Evolutionary conservation across 495 filamentous ascomycete genomes (phyloP).

Genomic region (Aspergillus indologenus): DNA sequence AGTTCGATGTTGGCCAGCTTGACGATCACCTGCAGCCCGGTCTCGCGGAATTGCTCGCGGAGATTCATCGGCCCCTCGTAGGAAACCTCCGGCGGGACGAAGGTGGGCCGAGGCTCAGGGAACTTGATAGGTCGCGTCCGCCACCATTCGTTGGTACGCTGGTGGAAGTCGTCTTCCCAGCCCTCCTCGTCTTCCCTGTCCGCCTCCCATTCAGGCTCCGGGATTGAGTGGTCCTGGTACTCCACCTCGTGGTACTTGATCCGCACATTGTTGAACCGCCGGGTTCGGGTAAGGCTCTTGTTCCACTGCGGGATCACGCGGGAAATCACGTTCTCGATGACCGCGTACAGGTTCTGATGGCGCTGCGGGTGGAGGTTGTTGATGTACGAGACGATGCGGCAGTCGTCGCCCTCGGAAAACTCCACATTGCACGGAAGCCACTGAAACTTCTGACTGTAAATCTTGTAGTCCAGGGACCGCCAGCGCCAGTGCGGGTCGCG

Average conservation of each 20-base stretch:
- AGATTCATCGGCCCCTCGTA: slow-evolving; percentile 20
- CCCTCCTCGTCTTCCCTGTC: slow-evolving; percentile 17
- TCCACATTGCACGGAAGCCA: slow-evolving; percentile 59
- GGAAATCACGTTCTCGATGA: slow-evolving; percentile 49
- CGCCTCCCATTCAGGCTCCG: slow-evolving; percentile 9
- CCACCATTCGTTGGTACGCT: slow-evolving; percentile 12
- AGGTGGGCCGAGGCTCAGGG: slow-evolving; percentile 34
- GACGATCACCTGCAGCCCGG: slow-evolving; percentile 55
- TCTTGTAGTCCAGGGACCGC: not conserved
- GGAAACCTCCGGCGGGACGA: slow-evolving; percentile 10
- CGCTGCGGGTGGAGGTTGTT: slow-evolving; percentile 57
- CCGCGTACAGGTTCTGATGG: slow-evolving; percentile 46
- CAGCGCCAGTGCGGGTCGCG: too few species aligned
- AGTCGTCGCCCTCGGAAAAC: slow-evolving; percentile 27
- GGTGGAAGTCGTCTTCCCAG: slow-evolving; percentile 10
- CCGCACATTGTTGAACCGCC: slow-evolving; percentile 11
- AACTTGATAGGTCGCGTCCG: slow-evolving; percentile 20
- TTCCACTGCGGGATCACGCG: slow-evolving; percentile 56
- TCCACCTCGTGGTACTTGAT: slow-evolving; percentile 21
- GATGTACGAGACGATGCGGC: slow-evolving; percentile 49
- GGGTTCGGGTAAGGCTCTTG: slow-evolving; percentile 21
- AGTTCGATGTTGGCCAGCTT: slow-evolving; percentile 61
- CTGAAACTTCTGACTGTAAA: slow-evolving; percentile 43
- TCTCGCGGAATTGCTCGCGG: slow-evolving; percentile 18
- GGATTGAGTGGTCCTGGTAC: slow-evolving; percentile 5